phyloP scores from a whole-genome alignment of 106 monocot genomes.

The Allium fistulosum region DNA sequence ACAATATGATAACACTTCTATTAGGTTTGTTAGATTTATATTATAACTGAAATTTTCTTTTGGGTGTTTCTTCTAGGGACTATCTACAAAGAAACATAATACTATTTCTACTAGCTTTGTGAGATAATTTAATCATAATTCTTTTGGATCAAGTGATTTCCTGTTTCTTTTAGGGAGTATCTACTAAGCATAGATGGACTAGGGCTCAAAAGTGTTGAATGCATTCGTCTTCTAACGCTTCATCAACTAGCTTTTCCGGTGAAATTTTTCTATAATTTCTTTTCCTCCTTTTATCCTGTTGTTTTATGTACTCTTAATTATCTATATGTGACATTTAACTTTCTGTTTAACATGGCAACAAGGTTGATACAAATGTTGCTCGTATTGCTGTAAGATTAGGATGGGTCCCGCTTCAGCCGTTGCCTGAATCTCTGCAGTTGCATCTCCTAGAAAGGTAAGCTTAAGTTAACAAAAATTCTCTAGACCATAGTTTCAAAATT shows the following conservation, averaged over 20 bases:
- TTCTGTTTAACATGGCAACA: no score
- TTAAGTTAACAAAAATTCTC: background rate
- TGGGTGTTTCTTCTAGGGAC: no score
- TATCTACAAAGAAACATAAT: no score
- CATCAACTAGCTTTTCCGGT: conserved; percentile 86
- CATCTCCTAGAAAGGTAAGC: conserved; percentile 78
- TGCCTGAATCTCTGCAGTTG: conserved; percentile 77
- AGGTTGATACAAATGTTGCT: conserved; percentile 90
- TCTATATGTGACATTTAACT: background rate
- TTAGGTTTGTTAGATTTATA: no score
- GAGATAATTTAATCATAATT: no score
- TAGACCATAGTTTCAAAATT: background rate
- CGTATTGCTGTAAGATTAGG: conserved; percentile 87
- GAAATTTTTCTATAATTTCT: background rate
- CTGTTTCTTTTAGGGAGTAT: conserved; percentile 43
- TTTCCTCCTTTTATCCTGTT: background rate
- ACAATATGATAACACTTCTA: no score
- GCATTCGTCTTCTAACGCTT: conserved; percentile 77
- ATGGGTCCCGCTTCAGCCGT: conserved; percentile 85
- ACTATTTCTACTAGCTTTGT: no score
- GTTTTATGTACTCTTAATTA: background rate
- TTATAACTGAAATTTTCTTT: no score
- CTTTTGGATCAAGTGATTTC: no score
- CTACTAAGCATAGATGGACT: conserved; percentile 68
- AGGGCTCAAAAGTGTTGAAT: conserved; percentile 86